Evolutionary conservation across 371 early-diverging fungal genomes (phyloP), one percentile per base, ranked within the genome.

Genomic region (Mucor saturninus): DNA sequence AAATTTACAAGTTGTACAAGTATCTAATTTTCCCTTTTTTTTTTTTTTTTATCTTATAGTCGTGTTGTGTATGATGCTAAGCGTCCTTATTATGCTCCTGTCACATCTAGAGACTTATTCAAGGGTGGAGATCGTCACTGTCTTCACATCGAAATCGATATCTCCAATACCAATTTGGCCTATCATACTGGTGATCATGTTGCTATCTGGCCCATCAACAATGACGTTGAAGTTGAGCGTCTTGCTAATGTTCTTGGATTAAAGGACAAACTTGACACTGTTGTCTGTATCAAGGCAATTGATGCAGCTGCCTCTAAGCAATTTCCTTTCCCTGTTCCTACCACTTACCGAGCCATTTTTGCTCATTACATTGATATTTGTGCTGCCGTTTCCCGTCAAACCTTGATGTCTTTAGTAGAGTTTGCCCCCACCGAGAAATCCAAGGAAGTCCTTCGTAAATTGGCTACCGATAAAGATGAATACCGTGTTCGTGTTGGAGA

Each of bases 101-200:
- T 95, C n/a, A 68, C 74, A 10, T 85, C 87, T 13, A 83, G 83
- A 26, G 86, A 93, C 30, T 72, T 95, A 21, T 94, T 92, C 71
- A 63, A 72, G n/a, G 72, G 74, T 26, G 52, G 59, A 3, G 89
- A 88, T 58, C 91, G 98, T 60, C 87, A 92, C 61, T 93, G 95
- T 75, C 73, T 96, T 60, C 99, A 98, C 72, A 74, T 97, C 64
- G 97, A 98, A 66, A 79, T 98, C 5, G 97, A 96, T 65, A 81
- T 97, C 48, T 65, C 78, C 14, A 92, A 86, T 28, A 87, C 91
- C 26, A 93, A 91, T 28, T 75, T 98, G 69, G 77, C 74, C 26
- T 98, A 98, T 73, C 86, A 90, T 56, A 84, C 96, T 5, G 99
- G 99, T 56, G 99, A 98, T 73, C 98, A 98, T 65, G 80, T 96